Base-by-base conservation (phyloP, 805 yeast species). In the Candida coquimbonensis region DNA sequence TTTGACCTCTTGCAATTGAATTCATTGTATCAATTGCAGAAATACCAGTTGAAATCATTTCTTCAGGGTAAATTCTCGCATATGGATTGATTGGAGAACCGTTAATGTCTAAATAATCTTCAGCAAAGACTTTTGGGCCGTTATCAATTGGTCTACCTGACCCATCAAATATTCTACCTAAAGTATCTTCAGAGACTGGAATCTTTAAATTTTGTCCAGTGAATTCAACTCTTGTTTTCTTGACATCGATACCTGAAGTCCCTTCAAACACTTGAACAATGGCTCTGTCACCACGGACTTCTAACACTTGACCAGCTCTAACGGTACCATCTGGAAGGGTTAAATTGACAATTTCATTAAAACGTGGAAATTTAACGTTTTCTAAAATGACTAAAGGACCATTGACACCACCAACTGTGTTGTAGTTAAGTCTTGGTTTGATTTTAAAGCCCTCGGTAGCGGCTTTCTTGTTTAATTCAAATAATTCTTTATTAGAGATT, bases 1-100 rank as follows among this genome's bases (percentile, higher is more conserved):
- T 93, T 74, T 93, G 99, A 57, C 99, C 99, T 79, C 99, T 87
- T 49, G 99, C 99, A 76, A 93, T 93, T 38, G 99, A 91, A 72
- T 93, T 95, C 99, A 93, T 93, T 47, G 97, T 90, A 68, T 93
- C 99, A 64, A 93, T 93, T 42, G 99, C 96, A 41, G 97, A 90
- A 53, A 93, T 78, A 79, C 99, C 99, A 17, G 99, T 95, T 44
- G 97, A 89, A 60, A 93, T 93, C 99, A 93, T 93, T 74, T 93
- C 99, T 75, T 93, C 99, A 29, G 99, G 99, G 67, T 95, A 95
- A 58, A 93, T 93, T 73, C 99, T 90, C 38, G 97, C 95, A 67
- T 71, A 93, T 45, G 99, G 99, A 65, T 93, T 93, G 69, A 93
- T 93, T 62, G 99, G 98, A 38, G 98, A 89, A 48, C 99, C 99